These are phyloP conservation scores for Calocybe gambosa DNA, from an alignment of 1,284 basidiomycete genomes.

Conservation along the genomic window DNA sequence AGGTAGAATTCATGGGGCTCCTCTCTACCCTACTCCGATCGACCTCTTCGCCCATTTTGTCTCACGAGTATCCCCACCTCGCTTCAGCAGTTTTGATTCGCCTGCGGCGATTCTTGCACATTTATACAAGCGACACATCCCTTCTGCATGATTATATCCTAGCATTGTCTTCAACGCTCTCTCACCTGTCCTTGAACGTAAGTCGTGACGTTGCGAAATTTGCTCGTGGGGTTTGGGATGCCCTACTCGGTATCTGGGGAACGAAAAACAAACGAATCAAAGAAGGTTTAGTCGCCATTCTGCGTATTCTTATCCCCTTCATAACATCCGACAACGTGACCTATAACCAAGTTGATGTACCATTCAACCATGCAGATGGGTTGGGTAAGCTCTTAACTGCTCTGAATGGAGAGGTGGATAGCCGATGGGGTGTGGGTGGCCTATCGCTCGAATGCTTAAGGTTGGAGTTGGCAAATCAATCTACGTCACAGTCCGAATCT, in stretches of 20 bases:
- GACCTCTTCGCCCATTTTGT: slow-evolving; percentile 50
- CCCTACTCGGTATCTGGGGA: slow-evolving; percentile 66
- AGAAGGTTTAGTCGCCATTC: slow-evolving; percentile 59
- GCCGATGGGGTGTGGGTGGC: slow-evolving; percentile 53
- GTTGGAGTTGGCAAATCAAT: slow-evolving; percentile 34
- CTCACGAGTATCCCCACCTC: slow-evolving; percentile 30
- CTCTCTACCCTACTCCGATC: slow-evolving; percentile 62
- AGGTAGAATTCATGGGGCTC: slow-evolving; percentile 66
- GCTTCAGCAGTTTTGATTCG: slow-evolving; percentile 55
- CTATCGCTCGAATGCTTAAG: slow-evolving; percentile 63
- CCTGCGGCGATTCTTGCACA: slow-evolving; percentile 59
- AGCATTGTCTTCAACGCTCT: slow-evolving; percentile 63
- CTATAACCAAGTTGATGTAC: slow-evolving; percentile 12
- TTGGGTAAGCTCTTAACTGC: slow-evolving; percentile 47
- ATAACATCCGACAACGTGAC: slow-evolving; percentile 35
- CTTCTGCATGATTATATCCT: slow-evolving; percentile 70
- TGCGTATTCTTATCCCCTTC: slow-evolving; percentile 70
- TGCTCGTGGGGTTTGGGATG: slow-evolving; percentile 56
- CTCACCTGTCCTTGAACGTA: slow-evolving; percentile 69
- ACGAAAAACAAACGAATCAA: slow-evolving; percentile 68
- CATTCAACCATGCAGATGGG: slow-evolving; percentile 33
- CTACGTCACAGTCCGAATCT: slow-evolving; percentile 8
- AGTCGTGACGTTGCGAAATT: slow-evolving; percentile 52
- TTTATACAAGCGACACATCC: slow-evolving; percentile 64
- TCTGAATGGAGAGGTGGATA: slow-evolving; percentile 58